Base-by-base conservation (phyloP, 805 yeast genomes). In the Zygoascus flipseniorum region DNA sequence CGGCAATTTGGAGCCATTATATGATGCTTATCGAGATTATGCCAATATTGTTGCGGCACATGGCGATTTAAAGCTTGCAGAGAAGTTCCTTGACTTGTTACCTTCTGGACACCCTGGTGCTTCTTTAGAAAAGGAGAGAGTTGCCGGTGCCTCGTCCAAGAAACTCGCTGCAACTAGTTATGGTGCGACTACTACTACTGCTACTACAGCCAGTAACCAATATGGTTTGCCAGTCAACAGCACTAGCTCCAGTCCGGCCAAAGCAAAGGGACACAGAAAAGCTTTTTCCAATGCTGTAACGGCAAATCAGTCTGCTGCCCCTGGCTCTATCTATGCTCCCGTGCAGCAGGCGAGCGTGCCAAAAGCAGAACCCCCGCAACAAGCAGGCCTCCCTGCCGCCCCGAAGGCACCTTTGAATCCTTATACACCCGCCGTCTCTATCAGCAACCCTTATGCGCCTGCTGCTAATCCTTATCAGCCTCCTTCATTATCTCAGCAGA, bases 11-110 rank as follows among this genome's bases (percentile, higher is more conserved):
- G 78, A 72, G 43, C 74, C 74, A 1, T 70, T 83, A 51, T 78
- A 82, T 60, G 74, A 75, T 41, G 83, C 84, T 2, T 81, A 87
- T 56, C 75, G 88, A 58, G 98, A 93, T 69, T 93, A 86, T 68
- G 83, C 95, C 47, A 82, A 80, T 59, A 73, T 85, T 55, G 82
- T 89, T 53, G 85, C 96, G 3, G 81, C 89, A 28, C 82, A 77
- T 64, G 98, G 97, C 28, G 82, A 86, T 58, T 83, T 88, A 61
- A 95, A 85, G 9, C 72, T 92, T 59, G 97, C 98, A 1, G 77
- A 74, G 54, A 79, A 76, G 59, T 80, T 86, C 59, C 76, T 92
- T 64, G 73, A 75, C 46, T 74, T 85, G 56, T 74, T 93, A 62
- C 96, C 98, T 11, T 80, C 78, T 46, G 81, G 81, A 52, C 80